Evolutionary conservation across 148 eudicot genomes (phyloP).

Genomic region (Rhododendron molle): DNA sequence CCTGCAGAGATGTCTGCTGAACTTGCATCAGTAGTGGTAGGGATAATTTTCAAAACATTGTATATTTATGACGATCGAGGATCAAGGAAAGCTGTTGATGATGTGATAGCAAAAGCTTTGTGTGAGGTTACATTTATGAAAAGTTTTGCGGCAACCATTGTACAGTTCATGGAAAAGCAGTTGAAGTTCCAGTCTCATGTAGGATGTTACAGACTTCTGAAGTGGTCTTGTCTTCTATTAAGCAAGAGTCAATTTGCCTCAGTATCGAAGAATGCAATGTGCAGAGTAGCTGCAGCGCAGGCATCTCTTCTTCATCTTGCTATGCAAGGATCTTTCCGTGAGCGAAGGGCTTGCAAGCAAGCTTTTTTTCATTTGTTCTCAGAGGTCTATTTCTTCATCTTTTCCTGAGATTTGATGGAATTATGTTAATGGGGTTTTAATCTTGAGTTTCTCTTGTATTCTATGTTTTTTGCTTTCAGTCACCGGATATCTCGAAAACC

Average conservation of each 20-base stretch:
- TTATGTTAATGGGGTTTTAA: background rate
- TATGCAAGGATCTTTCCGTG: conserved; percentile 61
- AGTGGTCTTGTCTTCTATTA: conserved; percentile 78
- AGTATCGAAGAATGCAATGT: conserved; percentile 72
- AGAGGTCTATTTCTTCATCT: conserved; percentile 39
- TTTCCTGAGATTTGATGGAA: background rate
- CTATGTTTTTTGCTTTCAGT: conserved; percentile 33
- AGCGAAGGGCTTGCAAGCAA: conserved; percentile 66
- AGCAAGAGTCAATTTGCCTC: conserved; percentile 70
- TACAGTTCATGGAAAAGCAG: conserved; percentile 86
- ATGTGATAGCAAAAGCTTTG: conserved; percentile 56
- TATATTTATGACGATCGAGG: conserved; percentile 74
- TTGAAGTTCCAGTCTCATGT: conserved; percentile 56
- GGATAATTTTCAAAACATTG: conserved; percentile 61
- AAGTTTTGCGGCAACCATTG: conserved; percentile 82
- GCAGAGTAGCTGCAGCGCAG: conserved; percentile 69
- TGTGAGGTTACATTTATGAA: conserved; percentile 63
- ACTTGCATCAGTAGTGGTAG: conserved; percentile 62
- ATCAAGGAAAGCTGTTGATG: conserved; percentile 86
- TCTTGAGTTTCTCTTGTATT: background rate
- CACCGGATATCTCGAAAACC: conserved; percentile 47
- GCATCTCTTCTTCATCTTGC: conserved; percentile 61
- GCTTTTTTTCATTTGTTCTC: conserved; percentile 57
- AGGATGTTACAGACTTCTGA: conserved; percentile 79
- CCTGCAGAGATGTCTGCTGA: conserved; percentile 71